phyloP scores from a whole-genome alignment of 2,329 filamentous ascomycete genomes.

The Setomelanomma holmii region DNA sequence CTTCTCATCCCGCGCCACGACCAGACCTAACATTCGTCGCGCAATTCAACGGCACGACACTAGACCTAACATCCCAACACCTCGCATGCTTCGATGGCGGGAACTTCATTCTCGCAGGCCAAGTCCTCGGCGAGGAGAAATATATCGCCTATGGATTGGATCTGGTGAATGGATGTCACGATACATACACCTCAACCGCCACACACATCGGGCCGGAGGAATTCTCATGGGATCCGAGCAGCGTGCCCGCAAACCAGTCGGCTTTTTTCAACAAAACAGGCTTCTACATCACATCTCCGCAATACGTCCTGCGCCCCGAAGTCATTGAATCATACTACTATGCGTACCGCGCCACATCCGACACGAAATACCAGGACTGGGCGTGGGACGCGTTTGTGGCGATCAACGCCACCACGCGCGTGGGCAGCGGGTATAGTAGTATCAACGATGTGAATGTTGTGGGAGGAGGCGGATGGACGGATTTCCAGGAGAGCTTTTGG shows the following conservation, averaged over 20 bases:
- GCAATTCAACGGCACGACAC: constrained; percentile 58
- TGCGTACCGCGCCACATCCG: constrained; percentile 79
- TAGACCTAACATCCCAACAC: constrained; percentile 52
- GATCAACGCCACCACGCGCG: constrained; percentile 69
- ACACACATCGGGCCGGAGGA: constrained; percentile 79
- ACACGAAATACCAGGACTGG: constrained; percentile 80
- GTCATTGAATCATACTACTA: constrained; percentile 88
- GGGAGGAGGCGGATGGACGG: constrained; percentile 66
- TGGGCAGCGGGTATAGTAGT: constrained; percentile 71
- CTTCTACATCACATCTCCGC: constrained; percentile 70
- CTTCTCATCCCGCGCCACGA: constrained; percentile 69
- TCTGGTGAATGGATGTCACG: constrained; percentile 75
- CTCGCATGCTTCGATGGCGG: constrained; percentile 85
- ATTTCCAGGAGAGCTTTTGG: constrained; percentile 87
- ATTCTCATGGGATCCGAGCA: constrained; percentile 48
- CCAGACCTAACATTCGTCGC: constrained; percentile 77
- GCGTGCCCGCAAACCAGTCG: constrained; percentile 46
- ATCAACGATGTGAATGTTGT: constrained; percentile 70
- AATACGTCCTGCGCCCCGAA: constrained; percentile 78
- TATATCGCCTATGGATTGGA: constrained; percentile 78
- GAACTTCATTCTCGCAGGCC: constrained; percentile 80
- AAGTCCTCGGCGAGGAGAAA: constrained; percentile 68
- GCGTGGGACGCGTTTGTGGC: constrained; percentile 78
- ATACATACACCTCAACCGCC: constrained; percentile 72
- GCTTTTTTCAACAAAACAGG: constrained; percentile 71